These are phyloP conservation scores for Agaricus blazei DNA, from an alignment of 768 basidiomycete genomes.

Conservation along the genomic window DNA sequence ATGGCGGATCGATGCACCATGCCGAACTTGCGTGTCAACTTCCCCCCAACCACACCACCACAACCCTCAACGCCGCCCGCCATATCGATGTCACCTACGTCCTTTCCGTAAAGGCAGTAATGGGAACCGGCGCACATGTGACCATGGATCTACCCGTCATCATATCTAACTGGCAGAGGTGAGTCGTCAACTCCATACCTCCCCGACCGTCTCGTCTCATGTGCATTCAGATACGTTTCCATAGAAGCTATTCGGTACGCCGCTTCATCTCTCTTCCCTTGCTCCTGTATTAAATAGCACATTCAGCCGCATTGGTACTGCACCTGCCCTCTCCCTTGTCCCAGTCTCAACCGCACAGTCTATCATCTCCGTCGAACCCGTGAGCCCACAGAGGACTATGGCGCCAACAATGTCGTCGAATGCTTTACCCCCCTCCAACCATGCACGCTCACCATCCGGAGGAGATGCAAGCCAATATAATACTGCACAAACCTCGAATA, in stretches of 20 bases:
- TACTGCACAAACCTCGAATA: constrained; percentile 6
- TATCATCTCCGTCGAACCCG: constrained; percentile 4
- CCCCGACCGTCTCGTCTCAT: constrained; percentile 5
- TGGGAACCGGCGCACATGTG: constrained; percentile 61
- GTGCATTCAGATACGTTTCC: constrained; percentile 51
- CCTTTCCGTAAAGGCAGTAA: constrained; percentile 70
- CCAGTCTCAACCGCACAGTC: constrained; percentile 15
- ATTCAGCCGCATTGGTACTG: constrained; percentile 42
- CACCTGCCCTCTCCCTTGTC: constrained; percentile 40
- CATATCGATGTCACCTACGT: constrained; percentile 85
- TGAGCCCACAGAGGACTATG: background rate
- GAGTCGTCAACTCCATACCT: constrained; percentile 18
- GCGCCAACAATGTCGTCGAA: constrained; percentile 5
- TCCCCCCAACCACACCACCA: constrained; percentile 69
- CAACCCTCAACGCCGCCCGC: constrained; percentile 75
- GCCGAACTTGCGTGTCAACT: constrained; percentile 71
- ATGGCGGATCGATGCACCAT: constrained; percentile 64
- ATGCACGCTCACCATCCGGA: background rate
- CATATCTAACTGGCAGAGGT: constrained; percentile 86
- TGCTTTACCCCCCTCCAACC: constrained; percentile 5
- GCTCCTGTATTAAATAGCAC: background rate
- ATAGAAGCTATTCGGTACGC: constrained; percentile 57
- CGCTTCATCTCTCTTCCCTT: constrained; percentile 20
- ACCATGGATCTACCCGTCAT: constrained; percentile 75
- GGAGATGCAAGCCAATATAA: constrained; percentile 1